Base-by-base conservation (phyloP, 805 yeast genomes). In the Candida sanyiensis region DNA sequence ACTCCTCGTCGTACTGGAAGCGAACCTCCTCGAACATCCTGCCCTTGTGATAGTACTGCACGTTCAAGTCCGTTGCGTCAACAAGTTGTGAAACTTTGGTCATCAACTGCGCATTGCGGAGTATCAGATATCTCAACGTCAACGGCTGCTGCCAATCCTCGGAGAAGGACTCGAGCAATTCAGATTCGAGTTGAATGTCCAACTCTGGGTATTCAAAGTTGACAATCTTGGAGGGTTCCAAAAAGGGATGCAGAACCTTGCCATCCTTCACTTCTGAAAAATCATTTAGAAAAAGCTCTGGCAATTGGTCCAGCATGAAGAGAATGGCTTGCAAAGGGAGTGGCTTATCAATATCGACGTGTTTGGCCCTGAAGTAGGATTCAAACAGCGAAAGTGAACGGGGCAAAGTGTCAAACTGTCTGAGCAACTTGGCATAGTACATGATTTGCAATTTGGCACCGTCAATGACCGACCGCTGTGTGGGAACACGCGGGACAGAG, bases 401-500 rank as follows among this genome's bases (percentile, higher is more conserved):
- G 19, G 40, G 35, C 6, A 39, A 15, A 5, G 32, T 18, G 4
- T 57, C 54, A 24, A 78, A 46, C 2, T 58, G 42, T 16, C 64
- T 70, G 6, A 80, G 46, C 37, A 83, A 66, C 29, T 64, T 57
- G 16, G 74, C 61, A 53, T 83, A 83, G 46, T 77, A 70, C 59
- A 68, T 67, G 4, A 80, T 77, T 59, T 83, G 93, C n/a, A 67
- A 43, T 49, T 70, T 69, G 2, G 83, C 70, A 6, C 72, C 63
- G 4, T 58, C 51, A 11, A 74, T 43, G 1, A 77, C 80, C 10
- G 74, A 66, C 1, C 57, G 49, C 45, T 76, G 82, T 1, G 47
- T 34, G 0, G 89, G 88, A 1, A 72, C 43, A 1, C 46, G 48
- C 28, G 59, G 63, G 29, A 49, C 50, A 0, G 62, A 51, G 38